Evolutionary conservation across 371 early-diverging fungal species (phyloP), one percentile per base, ranked within the genome.

Genomic region (Mucor saturninus): DNA sequence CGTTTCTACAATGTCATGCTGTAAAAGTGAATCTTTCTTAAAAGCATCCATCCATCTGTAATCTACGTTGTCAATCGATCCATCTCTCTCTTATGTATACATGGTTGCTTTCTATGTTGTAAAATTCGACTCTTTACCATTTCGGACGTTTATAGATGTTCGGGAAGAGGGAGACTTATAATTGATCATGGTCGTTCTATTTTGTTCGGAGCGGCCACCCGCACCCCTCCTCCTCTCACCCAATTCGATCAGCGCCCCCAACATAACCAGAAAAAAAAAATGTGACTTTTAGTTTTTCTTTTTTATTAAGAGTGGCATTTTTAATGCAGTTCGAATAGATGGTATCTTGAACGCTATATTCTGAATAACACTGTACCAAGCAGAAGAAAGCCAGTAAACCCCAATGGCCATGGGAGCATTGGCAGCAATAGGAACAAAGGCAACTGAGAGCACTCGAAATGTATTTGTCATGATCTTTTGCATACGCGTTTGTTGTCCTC

Each of bases 361-460:
- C 62, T 89, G 89, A 13, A 67, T 55, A 0, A 86, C 79, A 61
- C 87, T 86, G 57, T 84, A 89, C 66, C 83, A 81, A 7, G 79
- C 76, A 10, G 89, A 89, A 0, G 87, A 77, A 8, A 83, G 43
- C 89, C 89, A 89, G 53, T 86, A 89, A 1, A 88, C 50, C 15
- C 86, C 81, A 13, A 89, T 73, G 14, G 84, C 82, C 86, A 84
- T 84, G 4, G 93, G 93, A 1, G 86, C 84, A 54, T 89, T 81
- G 6, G 91, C 79, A 7, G 91, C 88, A 43, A 91, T 81, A 10
- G 89, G 91, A 11, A 89, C 75, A 75, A 86, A 85, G 11, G 81
- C 69, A n/a, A 91, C 54, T 0, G 89, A 81, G 0, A 91, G 56
- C 3, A 68, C 75, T 13, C 90, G 84, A 54, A 87, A 81, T 5